Base-by-base conservation (phyloP, 345 rosid species). In the Salix dunnii region DNA sequence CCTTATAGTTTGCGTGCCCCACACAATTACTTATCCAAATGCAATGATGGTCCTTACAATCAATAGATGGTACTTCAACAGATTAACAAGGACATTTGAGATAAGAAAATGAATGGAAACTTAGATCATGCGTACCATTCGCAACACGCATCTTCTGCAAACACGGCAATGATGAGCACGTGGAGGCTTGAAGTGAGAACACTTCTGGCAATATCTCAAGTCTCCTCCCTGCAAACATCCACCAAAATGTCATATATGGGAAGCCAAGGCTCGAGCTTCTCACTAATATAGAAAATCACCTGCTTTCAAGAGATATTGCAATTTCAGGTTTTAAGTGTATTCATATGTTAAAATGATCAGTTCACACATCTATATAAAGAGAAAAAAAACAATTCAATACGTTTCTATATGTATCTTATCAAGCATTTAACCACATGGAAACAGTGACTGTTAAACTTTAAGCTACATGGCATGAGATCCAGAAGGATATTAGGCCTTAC, bases 101-200 rank as follows among this genome's bases (percentile, higher is more conserved):
- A 76, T 70, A 66, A 83, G 68, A 36, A 36, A 27, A 66, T 23
- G 33, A 76, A 74, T 1, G 21, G 78, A 67, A 71, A 78, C 27
- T 79, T 12, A 79, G 75, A 69, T 79, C 82, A 51, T 33, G 68
- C 84, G 72, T 90, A 94, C 98, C 98, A 94, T 94, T 80, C 91
- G 86, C 65, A 94, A 76, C 43, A 94, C 96, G 78, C 98, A 94
- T 91, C 96, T 87, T 88, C 85, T 91, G 85, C 98, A 94, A 82
- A 92, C 88, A 70, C 98, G 96, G 42, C 97, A 94, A 77, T 94
- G 98, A 82, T 94, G 98, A 18, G 98, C 96, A 76, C 98, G 93
- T 1, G 98, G 94, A 79, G 98, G 97, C 80, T 94, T 94, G 82
- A 76, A 85, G 75, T 84, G 91, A 67, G 93, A 88, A 79, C 98